A percentile compares a stretch with the other conserved stretches of the same genome.
These are phyloP conservation scores for Colletotrichum paranaense DNA, from an alignment of 2,329 filamentous ascomycete genomes.

Conservation along the genomic window DNA sequence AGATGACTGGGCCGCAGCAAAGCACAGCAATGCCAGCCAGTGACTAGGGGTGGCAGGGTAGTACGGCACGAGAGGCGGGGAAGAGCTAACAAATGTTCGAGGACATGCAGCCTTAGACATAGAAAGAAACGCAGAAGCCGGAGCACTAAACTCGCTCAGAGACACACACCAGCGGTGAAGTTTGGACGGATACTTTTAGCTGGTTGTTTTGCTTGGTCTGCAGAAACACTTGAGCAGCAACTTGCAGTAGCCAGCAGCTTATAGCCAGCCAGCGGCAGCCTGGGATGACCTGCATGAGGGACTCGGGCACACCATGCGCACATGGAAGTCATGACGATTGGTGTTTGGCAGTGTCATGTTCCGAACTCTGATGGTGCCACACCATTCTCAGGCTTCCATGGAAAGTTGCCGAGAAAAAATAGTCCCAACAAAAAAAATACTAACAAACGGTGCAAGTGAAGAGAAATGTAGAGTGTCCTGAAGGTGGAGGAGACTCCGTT, in stretches of 20 bases:
- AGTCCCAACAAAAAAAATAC: constrained; percentile 20
- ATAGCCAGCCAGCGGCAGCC: neutral
- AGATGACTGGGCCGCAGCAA: constrained; percentile 25
- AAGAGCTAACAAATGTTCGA: neutral
- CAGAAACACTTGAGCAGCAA: neutral
- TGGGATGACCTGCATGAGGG: constrained; percentile 28
- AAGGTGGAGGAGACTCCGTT: neutral
- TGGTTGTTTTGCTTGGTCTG: neutral
- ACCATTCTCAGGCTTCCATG: constrained; percentile 10
- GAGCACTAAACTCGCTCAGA: constrained; percentile 12
- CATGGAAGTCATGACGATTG: constrained; percentile 14
- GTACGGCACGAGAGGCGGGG: neutral
- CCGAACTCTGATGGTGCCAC: constrained; percentile 28
- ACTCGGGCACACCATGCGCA: constrained; percentile 25
- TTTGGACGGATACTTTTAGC: neutral
- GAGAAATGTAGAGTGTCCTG: neutral
- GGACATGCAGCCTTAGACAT: neutral
- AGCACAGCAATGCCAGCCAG: constrained; percentile 3
- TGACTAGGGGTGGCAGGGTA: neutral
- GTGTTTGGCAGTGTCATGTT: constrained; percentile 30
- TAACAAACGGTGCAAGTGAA: neutral
- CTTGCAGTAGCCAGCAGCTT: neutral
- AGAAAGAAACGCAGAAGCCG: neutral
- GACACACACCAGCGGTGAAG: neutral
- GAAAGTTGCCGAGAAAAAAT: constrained; percentile 18